These are phyloP conservation scores for Kuraishia capsulata DNA, from an alignment of 805 yeast species.

Conservation along the genomic window DNA sequence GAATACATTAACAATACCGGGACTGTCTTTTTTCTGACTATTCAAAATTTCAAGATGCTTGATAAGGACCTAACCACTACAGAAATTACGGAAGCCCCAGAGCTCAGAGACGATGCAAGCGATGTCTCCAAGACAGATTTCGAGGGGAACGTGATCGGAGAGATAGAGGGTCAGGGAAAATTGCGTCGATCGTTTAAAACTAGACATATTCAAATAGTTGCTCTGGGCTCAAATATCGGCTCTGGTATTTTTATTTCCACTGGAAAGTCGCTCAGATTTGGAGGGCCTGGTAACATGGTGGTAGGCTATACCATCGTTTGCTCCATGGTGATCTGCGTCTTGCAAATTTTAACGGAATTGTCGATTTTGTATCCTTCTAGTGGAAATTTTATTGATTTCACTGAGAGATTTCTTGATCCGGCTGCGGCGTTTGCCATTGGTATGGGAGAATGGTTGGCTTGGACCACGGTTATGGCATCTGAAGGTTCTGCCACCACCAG, in stretches of 20 bases:
- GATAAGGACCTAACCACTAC: background rate
- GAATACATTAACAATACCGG: no score
- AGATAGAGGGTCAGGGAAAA: background rate
- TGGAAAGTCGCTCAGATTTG: background rate
- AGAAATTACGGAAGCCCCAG: background rate
- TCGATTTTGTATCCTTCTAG: background rate
- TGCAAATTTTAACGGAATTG: background rate
- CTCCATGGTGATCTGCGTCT: background rate
- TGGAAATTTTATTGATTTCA: slow-evolving; percentile 47
- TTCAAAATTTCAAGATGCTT: no score
- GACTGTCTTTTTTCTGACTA: no score
- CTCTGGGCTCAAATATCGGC: background rate
- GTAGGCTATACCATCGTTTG: background rate
- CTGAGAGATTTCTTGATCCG: slow-evolving; percentile 41
- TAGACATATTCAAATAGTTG: background rate
- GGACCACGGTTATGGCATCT: slow-evolving; percentile 44
- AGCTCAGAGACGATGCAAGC: background rate
- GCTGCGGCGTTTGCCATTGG: slow-evolving; percentile 51
- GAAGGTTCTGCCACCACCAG: slow-evolving; percentile 49
- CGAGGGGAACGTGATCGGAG: background rate
- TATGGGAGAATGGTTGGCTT: slow-evolving; percentile 40
- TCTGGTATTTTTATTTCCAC: background rate
- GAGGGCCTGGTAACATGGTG: background rate
- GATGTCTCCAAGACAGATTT: background rate
- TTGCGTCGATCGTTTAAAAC: background rate